Evolutionary conservation across 495 filamentous ascomycete genomes (phyloP).

Genomic region (Daldinia vernicosa): DNA sequence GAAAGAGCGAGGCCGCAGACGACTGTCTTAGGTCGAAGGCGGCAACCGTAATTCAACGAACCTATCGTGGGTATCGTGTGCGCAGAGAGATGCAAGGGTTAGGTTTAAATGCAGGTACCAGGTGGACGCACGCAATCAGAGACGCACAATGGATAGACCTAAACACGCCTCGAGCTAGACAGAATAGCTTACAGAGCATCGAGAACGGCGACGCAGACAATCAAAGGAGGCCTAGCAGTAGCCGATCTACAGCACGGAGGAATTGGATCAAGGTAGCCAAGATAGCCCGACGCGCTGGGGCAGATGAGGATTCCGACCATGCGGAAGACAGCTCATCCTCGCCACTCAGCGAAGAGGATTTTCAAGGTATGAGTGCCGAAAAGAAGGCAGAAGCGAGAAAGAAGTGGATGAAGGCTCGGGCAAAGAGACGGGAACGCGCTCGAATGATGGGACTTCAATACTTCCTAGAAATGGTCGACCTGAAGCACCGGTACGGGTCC

Average conservation of each 20-base stretch:
- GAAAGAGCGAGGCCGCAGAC: constrained; percentile 13
- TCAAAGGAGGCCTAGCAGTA: constrained; percentile 33
- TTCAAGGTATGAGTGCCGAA: constrained; percentile 47
- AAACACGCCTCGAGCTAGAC: constrained; percentile 57
- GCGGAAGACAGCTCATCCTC: constrained; percentile 44
- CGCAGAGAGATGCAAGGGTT: constrained; percentile 71
- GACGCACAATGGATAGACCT: constrained; percentile 70
- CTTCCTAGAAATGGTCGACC: constrained; percentile 92
- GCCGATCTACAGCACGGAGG: constrained; percentile 57
- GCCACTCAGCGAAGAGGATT: constrained; percentile 45
- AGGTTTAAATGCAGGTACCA: constrained; percentile 68
- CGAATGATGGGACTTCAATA: constrained; percentile 89
- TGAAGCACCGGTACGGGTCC: constrained; percentile 86
- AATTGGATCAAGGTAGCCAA: constrained; percentile 79
- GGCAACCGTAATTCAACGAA: constrained; percentile 68
- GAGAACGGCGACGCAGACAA: constrained; percentile 8
- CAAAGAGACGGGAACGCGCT: constrained; percentile 62
- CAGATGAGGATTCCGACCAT: constrained; percentile 61
- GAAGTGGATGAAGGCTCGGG: constrained; percentile 56
- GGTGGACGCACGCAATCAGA: constrained; percentile 74
- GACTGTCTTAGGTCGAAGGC: constrained; percentile 49
- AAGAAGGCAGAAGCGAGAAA: constrained; percentile 49
- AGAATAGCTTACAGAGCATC: constrained; percentile 25
- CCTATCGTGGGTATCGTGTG: constrained; percentile 75
- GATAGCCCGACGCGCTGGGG: constrained; percentile 75